A percentile compares a stretch with the other conserved stretches of the same genome.
These are phyloP conservation scores for Exserohilum turcica DNA, from an alignment of 2,329 filamentous ascomycete genomes.

Conservation along the genomic window DNA sequence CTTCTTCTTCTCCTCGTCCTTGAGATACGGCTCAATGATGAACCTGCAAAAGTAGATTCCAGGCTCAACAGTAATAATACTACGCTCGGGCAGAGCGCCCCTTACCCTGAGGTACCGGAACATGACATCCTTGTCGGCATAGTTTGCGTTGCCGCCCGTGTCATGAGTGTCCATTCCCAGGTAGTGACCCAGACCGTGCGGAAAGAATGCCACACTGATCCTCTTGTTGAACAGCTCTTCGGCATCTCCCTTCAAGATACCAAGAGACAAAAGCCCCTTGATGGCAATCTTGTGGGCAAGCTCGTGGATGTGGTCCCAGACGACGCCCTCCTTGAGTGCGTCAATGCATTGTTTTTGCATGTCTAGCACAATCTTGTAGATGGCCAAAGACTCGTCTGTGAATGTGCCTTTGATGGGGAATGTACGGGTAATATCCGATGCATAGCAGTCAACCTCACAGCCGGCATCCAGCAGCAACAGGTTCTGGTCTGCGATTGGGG, in stretches of 20 bases:
- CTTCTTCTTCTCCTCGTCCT: constrained; percentile 63
- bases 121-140: constrained; percentile 75
- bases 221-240: constrained; percentile 53
- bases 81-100: constrained; percentile 73
- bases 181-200: constrained; percentile 58
- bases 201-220: constrained; percentile 57
- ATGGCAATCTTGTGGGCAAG: constrained; percentile 83
- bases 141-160: constrained; percentile 55
- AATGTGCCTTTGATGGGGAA: constrained; percentile 74
- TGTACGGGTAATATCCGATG: constrained; percentile 74
- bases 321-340: constrained; percentile 72
- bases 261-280: constrained; percentile 74
- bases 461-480: constrained; percentile 86
- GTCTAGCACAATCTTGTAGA: constrained; percentile 81
- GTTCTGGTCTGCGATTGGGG: constrained; percentile 63
- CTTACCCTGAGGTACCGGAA: constrained; percentile 86
- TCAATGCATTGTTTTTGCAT: constrained; percentile 84
- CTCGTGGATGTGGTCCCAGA: constrained; percentile 82
- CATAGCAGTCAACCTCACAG: constrained; percentile 58
- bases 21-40: constrained; percentile 72
- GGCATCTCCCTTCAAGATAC: constrained; percentile 69
- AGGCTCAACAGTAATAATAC: constrained; percentile 93
- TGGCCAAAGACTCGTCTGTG: constrained; percentile 50
- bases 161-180: constrained; percentile 61
- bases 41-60: constrained; percentile 80